Evolutionary conservation across 2,329 filamentous ascomycete genomes (phyloP), one percentile per base, ranked within the genome.

Genomic region (Colletotrichum sp.): DNA sequence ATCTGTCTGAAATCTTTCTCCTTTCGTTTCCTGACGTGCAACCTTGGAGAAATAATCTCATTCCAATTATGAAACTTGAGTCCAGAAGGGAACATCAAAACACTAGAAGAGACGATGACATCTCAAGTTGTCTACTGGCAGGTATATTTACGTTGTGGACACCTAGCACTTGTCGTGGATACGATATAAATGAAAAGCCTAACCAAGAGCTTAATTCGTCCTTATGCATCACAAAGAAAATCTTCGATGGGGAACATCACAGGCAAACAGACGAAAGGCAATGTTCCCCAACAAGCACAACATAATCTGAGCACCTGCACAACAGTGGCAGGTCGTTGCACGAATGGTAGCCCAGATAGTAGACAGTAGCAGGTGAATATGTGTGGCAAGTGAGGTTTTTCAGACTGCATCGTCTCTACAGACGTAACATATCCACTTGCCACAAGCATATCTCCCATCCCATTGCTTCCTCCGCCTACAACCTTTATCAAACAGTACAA

Each of bases 321-420:
- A 49, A n/a, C n/a, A n/a, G n/a, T 7, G 44, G n/a, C 44, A 28
- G 9, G 16, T 49, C 44, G 44, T 49, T 49, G 44, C 15, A 1
- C 44, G n/a, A 2, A 16, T 49, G 44, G n/a, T 49, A n/a, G 44
- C n/a, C 44, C 44, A 49, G 1, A n/a, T n/a, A 49, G 0, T 10
- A 1, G 44, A 49, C n/a, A 49, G 44, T 1, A 49, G 44, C 44
- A 49, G 44, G 44, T 49, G 16, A 16, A 49, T 49, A 49, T 49
- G 6, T n/a, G n/a, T n/a, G n/a, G 1, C n/a, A 49, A 49, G 44
- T n/a, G 44, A 1, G 10, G 0, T 1, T 1, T n/a, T 49, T 10
- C n/a, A 1, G 9, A 2, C 9, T 49, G 44, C n/a, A 10, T 49
- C 4, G 1, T 49, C 44, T n/a, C 44, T 16, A n/a, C 15, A 49